phyloP scores from a whole-genome alignment of 129 eudicot species.

The Centrapalus pauciflorus region DNA sequence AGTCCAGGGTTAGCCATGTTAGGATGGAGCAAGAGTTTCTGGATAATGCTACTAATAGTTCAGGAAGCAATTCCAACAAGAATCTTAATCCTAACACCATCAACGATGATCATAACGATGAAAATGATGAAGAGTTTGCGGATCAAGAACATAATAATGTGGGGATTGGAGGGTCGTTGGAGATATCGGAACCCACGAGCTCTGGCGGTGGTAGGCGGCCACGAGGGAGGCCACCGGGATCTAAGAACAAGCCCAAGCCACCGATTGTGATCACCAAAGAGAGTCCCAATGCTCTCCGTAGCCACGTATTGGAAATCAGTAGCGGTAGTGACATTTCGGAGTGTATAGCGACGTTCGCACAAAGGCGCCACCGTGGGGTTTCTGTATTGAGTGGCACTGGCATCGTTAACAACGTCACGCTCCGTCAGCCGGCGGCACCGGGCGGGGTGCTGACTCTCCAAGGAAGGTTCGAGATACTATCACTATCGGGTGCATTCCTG shows the following conservation, averaged over 20 bases:
- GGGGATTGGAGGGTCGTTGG: constrained; percentile 38
- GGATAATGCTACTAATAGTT: constrained; percentile 29
- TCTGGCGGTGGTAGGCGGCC: constrained; percentile 62
- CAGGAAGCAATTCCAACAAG: constrained; percentile 29
- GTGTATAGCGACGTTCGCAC: constrained; percentile 59
- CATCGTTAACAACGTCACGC: constrained; percentile 50
- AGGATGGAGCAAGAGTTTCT: constrained; percentile 34
- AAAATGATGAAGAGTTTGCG: constrained; percentile 32
- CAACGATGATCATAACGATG: constrained; percentile 18
- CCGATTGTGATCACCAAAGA: constrained; percentile 75
- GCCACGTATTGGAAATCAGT: constrained; percentile 70
- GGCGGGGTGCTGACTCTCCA: constrained; percentile 52
- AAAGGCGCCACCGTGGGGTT: constrained; percentile 67
- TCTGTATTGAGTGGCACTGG: constrained; percentile 71
- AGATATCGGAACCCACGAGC: constrained; percentile 39
- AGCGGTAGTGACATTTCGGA: constrained; percentile 52
- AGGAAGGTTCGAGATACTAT: constrained; percentile 70
- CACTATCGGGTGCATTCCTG: constrained; percentile 59
- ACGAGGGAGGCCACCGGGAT: constrained; percentile 70
- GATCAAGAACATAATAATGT: constrained; percentile 26
- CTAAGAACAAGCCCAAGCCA: constrained; percentile 69
- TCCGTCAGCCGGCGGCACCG: constrained; percentile 63
- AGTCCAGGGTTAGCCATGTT: constrained; percentile 18
- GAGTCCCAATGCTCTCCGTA: constrained; percentile 59
- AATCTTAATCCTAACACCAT: constrained; percentile 15